Percentiles rank a stretch among this genome's conserved stretches.
Evolutionary conservation across 352 stramenopile genomes (phyloP).

Genomic region (Discostella stelligera): DNA sequence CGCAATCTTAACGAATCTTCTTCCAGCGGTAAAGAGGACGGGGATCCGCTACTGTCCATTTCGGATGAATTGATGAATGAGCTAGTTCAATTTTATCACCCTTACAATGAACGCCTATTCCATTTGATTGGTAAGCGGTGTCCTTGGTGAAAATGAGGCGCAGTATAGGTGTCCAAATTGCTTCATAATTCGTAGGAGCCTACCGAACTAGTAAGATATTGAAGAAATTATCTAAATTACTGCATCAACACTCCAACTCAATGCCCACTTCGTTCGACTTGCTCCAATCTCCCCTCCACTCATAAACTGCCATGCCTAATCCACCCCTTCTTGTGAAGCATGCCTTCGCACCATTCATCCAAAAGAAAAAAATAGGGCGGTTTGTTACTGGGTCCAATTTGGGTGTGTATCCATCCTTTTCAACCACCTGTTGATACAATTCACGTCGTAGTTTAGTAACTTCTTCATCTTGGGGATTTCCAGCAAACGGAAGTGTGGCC

Average conservation of each 20-base stretch:
- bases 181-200: not conserved
- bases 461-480: constrained; percentile 69
- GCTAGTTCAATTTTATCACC: constrained; percentile 65
- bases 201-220: too few species aligned
- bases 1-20: constrained; percentile 2
- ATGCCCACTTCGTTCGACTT: constrained; percentile 76
- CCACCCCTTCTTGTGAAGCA: constrained; percentile 70
- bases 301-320: constrained; percentile 79
- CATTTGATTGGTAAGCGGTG: constrained; percentile 67
- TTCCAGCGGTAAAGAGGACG: not conserved
- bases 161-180: too few species aligned
- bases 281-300: constrained; percentile 63
- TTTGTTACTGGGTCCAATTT: constrained; percentile 62
- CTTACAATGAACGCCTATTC: constrained; percentile 81
- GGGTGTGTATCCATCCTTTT: constrained; percentile 68
- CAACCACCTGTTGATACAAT: constrained; percentile 70
- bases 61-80: constrained; percentile 61
- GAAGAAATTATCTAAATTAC: too few species aligned
- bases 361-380: constrained; percentile 79
- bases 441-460: constrained; percentile 64
- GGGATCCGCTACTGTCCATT: constrained; percentile 43
- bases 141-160: constrained; percentile 43
- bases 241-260: constrained; percentile 60
- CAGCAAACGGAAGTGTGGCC: constrained; percentile 67
- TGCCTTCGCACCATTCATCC: constrained; percentile 71